These are phyloP conservation scores for Lipomyces kockii DNA, from an alignment of 805 yeast genomes.

Conservation along the genomic window DNA sequence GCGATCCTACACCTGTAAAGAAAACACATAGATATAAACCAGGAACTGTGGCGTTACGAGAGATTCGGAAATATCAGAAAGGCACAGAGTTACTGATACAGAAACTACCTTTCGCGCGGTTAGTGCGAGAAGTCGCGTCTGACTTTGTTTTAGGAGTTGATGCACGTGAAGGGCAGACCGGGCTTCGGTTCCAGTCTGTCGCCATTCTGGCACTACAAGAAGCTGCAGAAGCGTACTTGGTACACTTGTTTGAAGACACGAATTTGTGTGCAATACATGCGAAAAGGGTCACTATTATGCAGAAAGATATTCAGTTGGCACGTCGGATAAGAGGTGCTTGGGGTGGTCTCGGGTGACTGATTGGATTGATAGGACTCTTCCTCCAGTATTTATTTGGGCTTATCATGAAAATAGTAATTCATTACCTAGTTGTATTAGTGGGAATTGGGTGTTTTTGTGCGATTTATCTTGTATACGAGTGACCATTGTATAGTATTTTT, in stretches of 20 bases:
- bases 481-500: not conserved
- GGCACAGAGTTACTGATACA: constrained; percentile 93
- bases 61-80: constrained; percentile 96
- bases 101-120: constrained; percentile 96
- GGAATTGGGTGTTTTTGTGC: not conserved
- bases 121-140: constrained; percentile 94
- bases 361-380: not conserved
- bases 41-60: constrained; percentile 95
- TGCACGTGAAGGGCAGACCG: constrained; percentile 42
- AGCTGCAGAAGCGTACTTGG: constrained; percentile 97
- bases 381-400: not conserved
- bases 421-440: not conserved
- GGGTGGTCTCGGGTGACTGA: constrained; percentile 33
- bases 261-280: constrained; percentile 99
- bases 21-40: constrained; percentile 94
- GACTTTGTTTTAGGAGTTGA: constrained; percentile 65
- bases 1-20: constrained; percentile 51
- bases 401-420: not conserved
- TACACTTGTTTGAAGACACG: constrained; percentile 95
- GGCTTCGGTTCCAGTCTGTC: constrained; percentile 94
- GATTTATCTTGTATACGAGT: not conserved
- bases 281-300: constrained; percentile 97
- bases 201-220: constrained; percentile 98
- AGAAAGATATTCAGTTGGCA: constrained; percentile 97
- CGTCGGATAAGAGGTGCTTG: constrained; percentile 92